These are phyloP conservation scores for Penicillium bialowiezense DNA, from an alignment of 495 filamentous ascomycete genomes.

Conservation along the genomic window DNA sequence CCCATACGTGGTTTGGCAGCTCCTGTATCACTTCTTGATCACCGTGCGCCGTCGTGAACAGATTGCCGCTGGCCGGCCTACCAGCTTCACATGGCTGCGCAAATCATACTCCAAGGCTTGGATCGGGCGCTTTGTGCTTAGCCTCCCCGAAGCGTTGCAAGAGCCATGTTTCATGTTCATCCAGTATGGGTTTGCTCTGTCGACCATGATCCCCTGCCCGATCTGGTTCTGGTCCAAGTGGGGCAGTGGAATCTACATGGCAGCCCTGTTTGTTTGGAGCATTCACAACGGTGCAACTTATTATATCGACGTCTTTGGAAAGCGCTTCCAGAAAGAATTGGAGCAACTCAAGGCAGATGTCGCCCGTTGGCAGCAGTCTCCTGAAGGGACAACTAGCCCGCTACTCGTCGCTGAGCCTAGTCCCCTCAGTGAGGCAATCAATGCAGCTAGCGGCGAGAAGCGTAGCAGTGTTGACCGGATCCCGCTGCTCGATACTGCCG, in stretches of 20 bases:
- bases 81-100: constrained; percentile 96
- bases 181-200: constrained; percentile 84
- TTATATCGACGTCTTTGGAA: constrained; percentile 97
- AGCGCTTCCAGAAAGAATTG: constrained; percentile 92
- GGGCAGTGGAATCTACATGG: constrained; percentile 72
- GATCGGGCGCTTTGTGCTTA: constrained; percentile 82
- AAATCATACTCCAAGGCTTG: constrained; percentile 81
- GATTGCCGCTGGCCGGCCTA: constrained; percentile 93
- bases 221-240: constrained; percentile 92
- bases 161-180: constrained; percentile 94
- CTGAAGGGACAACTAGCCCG: constrained; percentile 36
- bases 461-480: constrained; percentile 38
- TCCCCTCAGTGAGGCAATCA: constrained; percentile 14
- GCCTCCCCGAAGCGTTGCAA: constrained; percentile 71
- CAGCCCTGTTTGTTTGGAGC: constrained; percentile 81
- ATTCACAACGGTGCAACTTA: constrained; percentile 94
- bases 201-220: constrained; percentile 92
- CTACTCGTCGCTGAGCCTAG: constrained; percentile 22
- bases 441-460: constrained; percentile 25
- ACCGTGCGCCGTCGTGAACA: constrained; percentile 88
- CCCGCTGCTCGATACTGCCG: constrained; percentile 36
- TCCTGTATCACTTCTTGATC: constrained; percentile 88
- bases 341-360: constrained; percentile 89
- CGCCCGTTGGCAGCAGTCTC: constrained; percentile 73
- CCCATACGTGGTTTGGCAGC: constrained; percentile 90